Evolutionary conservation across 441 rosid genomes (phyloP).

Genomic region (Isatis lusitanica): DNA sequence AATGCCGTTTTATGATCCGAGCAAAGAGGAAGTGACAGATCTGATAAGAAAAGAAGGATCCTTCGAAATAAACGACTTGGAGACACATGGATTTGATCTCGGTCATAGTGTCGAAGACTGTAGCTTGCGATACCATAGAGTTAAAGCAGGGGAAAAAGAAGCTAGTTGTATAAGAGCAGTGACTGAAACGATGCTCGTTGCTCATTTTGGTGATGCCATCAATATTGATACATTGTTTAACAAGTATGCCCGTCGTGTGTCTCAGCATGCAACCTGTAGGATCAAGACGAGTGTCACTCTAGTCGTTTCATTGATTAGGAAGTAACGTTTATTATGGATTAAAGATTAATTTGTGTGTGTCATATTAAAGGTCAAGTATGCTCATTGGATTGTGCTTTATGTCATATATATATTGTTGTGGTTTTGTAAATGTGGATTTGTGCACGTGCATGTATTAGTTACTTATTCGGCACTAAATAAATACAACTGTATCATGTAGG

Average conservation of each 20-base stretch:
- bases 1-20: constrained; percentile 28
- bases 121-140: background rate
- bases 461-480: background rate
- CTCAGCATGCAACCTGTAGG: constrained; percentile 24
- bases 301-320: constrained; percentile 15
- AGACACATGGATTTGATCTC: constrained; percentile 23
- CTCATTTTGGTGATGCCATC: constrained; percentile 28
- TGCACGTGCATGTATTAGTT: background rate
- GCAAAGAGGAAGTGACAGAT: constrained; percentile 13
- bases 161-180: constrained; percentile 29
- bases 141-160: constrained; percentile 9
- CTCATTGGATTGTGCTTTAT: background rate
- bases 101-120: background rate
- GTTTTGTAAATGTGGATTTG: background rate
- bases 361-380: background rate
- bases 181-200: constrained; percentile 23
- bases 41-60: constrained; percentile 19
- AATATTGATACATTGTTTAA: constrained; percentile 15
- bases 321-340: constrained; percentile 1
- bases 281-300: constrained; percentile 14
- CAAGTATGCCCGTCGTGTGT: constrained; percentile 16
- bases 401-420: background rate
- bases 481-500: no score
- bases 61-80: constrained; percentile 21
- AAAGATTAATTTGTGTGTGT: background rate